These are phyloP conservation scores for Biscogniauxia marginata DNA, from an alignment of 2,329 filamentous ascomycete genomes.

Conservation along the genomic window DNA sequence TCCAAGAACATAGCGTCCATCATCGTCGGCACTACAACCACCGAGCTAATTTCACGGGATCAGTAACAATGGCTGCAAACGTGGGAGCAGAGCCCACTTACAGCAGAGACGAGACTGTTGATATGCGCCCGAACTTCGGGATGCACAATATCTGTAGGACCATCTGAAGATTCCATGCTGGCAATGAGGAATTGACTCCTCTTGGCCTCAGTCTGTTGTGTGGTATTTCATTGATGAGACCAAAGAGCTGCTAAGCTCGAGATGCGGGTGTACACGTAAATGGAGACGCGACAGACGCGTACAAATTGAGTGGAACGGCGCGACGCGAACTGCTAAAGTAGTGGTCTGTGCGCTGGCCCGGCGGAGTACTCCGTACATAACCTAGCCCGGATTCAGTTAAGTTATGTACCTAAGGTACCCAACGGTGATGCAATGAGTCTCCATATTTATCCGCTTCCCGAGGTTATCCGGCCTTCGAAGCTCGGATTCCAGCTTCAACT, in stretches of 20 bases:
- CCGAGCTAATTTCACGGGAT: slow-evolving; percentile 63
- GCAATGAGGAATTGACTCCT: slow-evolving; percentile 16
- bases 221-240: slow-evolving; percentile 6
- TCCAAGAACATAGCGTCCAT: slow-evolving; percentile 82
- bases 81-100: slow-evolving; percentile 46
- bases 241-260: no score
- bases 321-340: slow-evolving; percentile 10
- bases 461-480: slow-evolving; percentile 27
- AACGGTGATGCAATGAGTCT: slow-evolving; percentile 2
- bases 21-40: slow-evolving; percentile 74
- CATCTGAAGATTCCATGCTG: slow-evolving; percentile 56
- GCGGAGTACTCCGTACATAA: no score
- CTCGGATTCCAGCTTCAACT: slow-evolving; percentile 1
- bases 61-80: slow-evolving; percentile 3
- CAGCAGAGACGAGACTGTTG: slow-evolving; percentile 89
- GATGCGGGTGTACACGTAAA: slow-evolving; percentile 9
- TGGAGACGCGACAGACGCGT: slow-evolving; percentile 28
- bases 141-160: slow-evolving; percentile 66
- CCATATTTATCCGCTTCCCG: slow-evolving; percentile 30
- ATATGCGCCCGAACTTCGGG: slow-evolving; percentile 92
- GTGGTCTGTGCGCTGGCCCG: slow-evolving; percentile 11
- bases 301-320: slow-evolving; percentile 13
- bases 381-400: no score
- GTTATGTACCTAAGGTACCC: no score
- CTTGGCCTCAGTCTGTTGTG: slow-evolving; percentile 13